phyloP scores from a whole-genome alignment of 2,329 filamentous ascomycete genomes.

The Neopestalotiopsis sp. region DNA sequence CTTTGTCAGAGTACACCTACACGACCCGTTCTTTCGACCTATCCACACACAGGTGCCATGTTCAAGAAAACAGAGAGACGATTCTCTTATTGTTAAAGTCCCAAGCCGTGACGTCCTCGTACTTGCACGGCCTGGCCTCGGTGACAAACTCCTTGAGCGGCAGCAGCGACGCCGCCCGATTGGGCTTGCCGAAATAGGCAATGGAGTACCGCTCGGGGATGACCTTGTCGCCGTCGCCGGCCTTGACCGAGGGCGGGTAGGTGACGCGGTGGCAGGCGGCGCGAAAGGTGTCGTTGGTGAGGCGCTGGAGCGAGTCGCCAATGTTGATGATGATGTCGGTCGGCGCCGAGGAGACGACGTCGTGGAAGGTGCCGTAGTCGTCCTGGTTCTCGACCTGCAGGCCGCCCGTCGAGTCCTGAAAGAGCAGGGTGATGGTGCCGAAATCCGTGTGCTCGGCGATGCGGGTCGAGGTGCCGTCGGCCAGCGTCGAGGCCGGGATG shows the following conservation, averaged over 20 bases:
- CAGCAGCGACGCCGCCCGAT: constrained; percentile 6
- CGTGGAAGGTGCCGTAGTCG: constrained; percentile 22
- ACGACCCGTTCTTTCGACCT: not conserved
- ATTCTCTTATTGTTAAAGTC: constrained; percentile 6
- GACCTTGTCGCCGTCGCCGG: constrained; percentile 6
- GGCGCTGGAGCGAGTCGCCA: constrained; percentile 41
- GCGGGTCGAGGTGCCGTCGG: constrained; percentile 3
- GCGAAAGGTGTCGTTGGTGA: constrained; percentile 26
- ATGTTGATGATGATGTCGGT: constrained; percentile 41
- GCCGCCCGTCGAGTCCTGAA: constrained; percentile 28
- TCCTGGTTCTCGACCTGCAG: constrained; percentile 28
- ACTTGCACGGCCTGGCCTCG: constrained; percentile 3
- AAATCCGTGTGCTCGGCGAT: constrained; percentile 28
- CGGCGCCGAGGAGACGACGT: constrained; percentile 23
- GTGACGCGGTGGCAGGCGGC: constrained; percentile 10
- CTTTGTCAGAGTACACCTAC: too few relatives aligned
- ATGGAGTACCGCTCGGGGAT: constrained; percentile 11
- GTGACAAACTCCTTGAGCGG: constrained; percentile 14
- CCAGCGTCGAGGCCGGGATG: constrained; percentile 22
- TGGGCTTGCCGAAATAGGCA: constrained; percentile 12
- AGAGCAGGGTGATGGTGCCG: constrained; percentile 31
- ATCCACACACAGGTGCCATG: not conserved
- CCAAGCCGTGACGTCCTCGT: constrained; percentile 9
- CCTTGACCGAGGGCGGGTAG: constrained; percentile 8
- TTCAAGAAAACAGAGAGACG: not conserved